Percentiles rank a stretch among this genome's conserved stretches.
phyloP scores from a whole-genome alignment of 352 stramenopile species.

The Phytophthora melonis region DNA sequence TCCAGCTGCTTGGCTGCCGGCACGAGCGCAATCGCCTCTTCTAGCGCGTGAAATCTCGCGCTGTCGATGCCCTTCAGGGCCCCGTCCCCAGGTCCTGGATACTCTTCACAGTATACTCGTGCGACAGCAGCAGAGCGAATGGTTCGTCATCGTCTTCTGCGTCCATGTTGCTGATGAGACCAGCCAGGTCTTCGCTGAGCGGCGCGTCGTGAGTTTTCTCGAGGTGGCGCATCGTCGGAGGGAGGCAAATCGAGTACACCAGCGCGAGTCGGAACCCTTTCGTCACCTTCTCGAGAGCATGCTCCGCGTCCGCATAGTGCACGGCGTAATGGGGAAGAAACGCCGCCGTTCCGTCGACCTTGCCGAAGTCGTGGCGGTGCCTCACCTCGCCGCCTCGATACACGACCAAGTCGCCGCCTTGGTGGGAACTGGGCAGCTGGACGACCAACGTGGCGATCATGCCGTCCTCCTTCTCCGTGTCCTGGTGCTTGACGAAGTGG shows the following conservation, averaged over 20 bases:
- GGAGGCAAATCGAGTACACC: slow-evolving; percentile 32
- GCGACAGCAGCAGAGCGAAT: slow-evolving; percentile 26
- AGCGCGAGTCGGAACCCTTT: slow-evolving; percentile 28
- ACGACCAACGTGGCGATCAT: slow-evolving; percentile 60
- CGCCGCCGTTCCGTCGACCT: slow-evolving; percentile 11
- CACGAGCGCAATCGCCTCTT: slow-evolving; percentile 9
- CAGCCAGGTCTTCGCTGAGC: neutral
- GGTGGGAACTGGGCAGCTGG: slow-evolving; percentile 32
- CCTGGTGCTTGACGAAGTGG: slow-evolving; percentile 52
- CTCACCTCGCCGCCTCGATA: slow-evolving; percentile 9
- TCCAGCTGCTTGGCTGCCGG: neutral
- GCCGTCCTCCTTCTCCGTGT: slow-evolving; percentile 56
- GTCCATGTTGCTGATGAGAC: slow-evolving; percentile 42
- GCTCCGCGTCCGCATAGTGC: slow-evolving; percentile 31
- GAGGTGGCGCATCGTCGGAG: slow-evolving; percentile 19
- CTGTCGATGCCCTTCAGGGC: slow-evolving; percentile 29
- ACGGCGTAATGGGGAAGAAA: slow-evolving; percentile 26
- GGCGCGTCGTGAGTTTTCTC: neutral
- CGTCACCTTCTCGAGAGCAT: slow-evolving; percentile 29
- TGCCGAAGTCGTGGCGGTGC: slow-evolving; percentile 30
- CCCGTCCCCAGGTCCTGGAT: slow-evolving; percentile 15
- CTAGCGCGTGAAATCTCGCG: slow-evolving; percentile 14
- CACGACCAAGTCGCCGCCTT: slow-evolving; percentile 18
- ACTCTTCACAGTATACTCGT: slow-evolving; percentile 31
- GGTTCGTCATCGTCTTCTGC: slow-evolving; percentile 46